phyloP scores from a whole-genome alignment of 129 eudicot species.

The Daucus carota region DNA sequence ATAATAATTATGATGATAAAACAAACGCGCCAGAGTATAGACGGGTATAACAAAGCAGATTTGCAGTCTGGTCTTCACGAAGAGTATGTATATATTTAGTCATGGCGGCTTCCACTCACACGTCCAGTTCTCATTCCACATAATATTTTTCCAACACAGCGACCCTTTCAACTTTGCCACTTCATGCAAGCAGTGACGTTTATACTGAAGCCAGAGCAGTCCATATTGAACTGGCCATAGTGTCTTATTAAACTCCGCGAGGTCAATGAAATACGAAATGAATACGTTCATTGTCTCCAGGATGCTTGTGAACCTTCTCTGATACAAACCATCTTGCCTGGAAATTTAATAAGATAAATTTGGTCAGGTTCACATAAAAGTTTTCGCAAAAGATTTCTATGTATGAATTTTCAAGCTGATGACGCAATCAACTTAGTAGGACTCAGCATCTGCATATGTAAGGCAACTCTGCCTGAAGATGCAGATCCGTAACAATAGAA shows the following conservation, averaged over 20 bases:
- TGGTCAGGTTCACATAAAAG: neutral
- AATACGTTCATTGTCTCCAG: neutral
- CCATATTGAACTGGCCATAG: neutral
- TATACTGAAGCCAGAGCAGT: neutral
- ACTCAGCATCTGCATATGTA: neutral
- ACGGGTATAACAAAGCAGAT: neutral
- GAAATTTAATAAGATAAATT: neutral
- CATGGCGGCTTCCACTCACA: neutral
- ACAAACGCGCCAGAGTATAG: neutral
- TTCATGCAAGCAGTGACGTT: constrained; percentile 2
- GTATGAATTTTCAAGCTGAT: neutral
- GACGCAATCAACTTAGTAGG: neutral
- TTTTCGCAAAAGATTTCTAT: neutral
- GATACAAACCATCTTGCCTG: neutral
- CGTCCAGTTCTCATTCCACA: neutral
- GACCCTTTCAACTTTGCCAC: neutral
- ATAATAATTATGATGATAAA: neutral
- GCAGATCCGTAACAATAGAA: neutral
- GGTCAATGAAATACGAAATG: neutral
- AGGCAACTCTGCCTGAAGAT: neutral
- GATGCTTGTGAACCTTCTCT: constrained; percentile 3
- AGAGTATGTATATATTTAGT: neutral
- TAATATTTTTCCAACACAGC: neutral
- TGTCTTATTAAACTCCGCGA: neutral
- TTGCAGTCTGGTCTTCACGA: neutral